These are phyloP conservation scores for Aspergillus pseudonomiae DNA, from an alignment of 2,329 filamentous ascomycete genomes.

Conservation along the genomic window DNA sequence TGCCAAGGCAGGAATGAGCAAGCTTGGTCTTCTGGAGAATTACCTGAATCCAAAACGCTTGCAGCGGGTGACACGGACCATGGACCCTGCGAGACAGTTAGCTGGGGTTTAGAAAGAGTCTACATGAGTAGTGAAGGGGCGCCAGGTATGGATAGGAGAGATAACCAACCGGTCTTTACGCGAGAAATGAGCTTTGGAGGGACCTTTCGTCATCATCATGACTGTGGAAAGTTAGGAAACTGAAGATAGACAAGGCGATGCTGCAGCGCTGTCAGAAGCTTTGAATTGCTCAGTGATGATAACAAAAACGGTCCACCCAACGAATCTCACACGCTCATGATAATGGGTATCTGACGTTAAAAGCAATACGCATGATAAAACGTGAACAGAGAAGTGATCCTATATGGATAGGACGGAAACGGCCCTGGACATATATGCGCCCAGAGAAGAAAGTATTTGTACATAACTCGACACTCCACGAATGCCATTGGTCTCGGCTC, in stretches of 20 bases:
- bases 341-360: conserved; percentile 26
- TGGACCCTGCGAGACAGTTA: background rate
- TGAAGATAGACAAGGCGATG: background rate
- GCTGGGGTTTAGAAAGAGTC: background rate
- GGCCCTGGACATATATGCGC: background rate
- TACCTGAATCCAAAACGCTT: background rate
- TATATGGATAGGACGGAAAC: background rate
- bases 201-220: background rate
- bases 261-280: background rate
- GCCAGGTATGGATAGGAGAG: background rate
- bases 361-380: conserved; percentile 13
- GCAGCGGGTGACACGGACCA: background rate
- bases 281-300: background rate
- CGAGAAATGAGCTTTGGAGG: background rate
- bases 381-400: conserved; percentile 1
- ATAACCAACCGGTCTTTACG: background rate
- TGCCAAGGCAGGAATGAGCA: background rate
- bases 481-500: conserved; percentile 7
- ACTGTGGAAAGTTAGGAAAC: background rate
- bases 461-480: background rate
- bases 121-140: background rate
- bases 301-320: conserved; percentile 1
- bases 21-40: background rate
- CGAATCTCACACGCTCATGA: conserved; percentile 11
- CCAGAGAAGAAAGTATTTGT: background rate